Evolutionary conservation across 495 filamentous ascomycete genomes (phyloP).

Genomic region (Xylaria grammica): DNA sequence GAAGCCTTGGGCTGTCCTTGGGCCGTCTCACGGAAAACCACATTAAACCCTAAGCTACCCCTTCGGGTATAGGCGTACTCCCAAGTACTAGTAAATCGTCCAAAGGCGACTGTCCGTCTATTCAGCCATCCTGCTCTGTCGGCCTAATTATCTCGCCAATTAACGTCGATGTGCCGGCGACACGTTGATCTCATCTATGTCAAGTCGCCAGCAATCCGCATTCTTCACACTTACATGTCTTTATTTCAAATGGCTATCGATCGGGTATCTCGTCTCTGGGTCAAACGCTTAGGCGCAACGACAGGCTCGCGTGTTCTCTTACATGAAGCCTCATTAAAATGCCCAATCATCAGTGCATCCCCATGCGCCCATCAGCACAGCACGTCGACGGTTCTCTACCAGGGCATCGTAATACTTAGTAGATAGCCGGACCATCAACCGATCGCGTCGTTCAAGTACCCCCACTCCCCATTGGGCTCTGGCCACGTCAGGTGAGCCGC

Average conservation of each 20-base stretch:
- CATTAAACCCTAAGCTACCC: slow-evolving; percentile 11
- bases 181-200: neutral
- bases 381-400: neutral
- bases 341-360: slow-evolving; percentile 18
- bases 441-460: slow-evolving; percentile 3
- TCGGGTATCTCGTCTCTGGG: slow-evolving; percentile 6
- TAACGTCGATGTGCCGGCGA: neutral
- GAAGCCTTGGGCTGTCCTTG: slow-evolving; percentile 27
- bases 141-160: neutral
- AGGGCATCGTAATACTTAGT: neutral
- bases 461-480: slow-evolving; percentile 32
- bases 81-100: neutral
- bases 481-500: slow-evolving; percentile 40
- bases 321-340: neutral
- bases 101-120: neutral
- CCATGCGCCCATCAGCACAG: slow-evolving; percentile 7
- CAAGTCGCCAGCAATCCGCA: neutral
- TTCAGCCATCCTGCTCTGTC: neutral
- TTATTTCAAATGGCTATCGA: neutral
- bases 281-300: neutral
- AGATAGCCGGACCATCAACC: slow-evolving; percentile 1
- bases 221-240: neutral
- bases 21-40: slow-evolving; percentile 13
- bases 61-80: slow-evolving; percentile 23
- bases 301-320: slow-evolving; percentile 1